Evolutionary conservation across 306 rosid species (phyloP), one percentile per base, ranked within the genome.

Genomic region (Rosa chinensis): DNA sequence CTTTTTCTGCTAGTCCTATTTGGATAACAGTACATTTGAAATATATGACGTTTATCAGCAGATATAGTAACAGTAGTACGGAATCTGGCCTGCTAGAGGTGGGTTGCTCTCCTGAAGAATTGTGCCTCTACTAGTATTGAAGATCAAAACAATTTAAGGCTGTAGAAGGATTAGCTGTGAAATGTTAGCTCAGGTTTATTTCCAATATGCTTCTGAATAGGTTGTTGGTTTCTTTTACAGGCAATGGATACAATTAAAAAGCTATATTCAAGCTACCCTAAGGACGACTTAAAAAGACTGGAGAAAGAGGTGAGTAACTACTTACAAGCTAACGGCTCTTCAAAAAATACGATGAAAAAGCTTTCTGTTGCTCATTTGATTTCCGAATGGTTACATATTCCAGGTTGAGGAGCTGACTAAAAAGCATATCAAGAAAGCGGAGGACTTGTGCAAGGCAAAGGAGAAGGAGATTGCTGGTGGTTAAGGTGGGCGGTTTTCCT

Each of bases 331-430:
- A 45, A 44, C 25, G 1, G 58, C 39, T 39, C 45, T 14, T 43
- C 10, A n/a, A 17, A 7, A 47, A 40, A 23, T 79, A 23, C 16
- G 50, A 55, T 39, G 56, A 45, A 62, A 25, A 66, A 59, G 25
- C 56, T 78, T 13, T 4, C 13, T 50, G 4, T 39, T 62, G 53
- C 72, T 16, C 79, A 40, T 79, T 42, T 61, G 70, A 86, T 81
- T 79, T 82, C 83, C 23, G 74, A 44, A 21, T 49, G 18, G 52
- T 69, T 79, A 32, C 74, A 62, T 42, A 78, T 55, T 53, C 18
- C 85, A 95, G 97, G 89, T 93, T 80, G 99, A 93, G 47, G 99
- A 95, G 58, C 63, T 91, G 85, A 95, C 99, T 42, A 93, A 95
- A 82, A 91, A 89, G 78, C 87, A 81, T 86, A 85, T 91, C 71